phyloP scores from a whole-genome alignment of 192 early-diverging fungal genomes.

The Cetraspora pellucida region DNA sequence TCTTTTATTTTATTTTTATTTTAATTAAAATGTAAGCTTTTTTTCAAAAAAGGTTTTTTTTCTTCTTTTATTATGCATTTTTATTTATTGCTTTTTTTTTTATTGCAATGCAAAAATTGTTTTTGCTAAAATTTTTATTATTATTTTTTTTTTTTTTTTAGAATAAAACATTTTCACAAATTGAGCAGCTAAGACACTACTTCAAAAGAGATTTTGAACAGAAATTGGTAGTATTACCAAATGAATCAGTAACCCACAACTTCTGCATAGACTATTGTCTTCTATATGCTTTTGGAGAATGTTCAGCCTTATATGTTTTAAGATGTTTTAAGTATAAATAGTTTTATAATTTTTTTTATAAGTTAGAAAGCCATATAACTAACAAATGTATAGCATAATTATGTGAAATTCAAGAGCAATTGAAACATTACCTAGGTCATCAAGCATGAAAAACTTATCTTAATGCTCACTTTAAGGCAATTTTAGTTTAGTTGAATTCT shows the following conservation, averaged over 20 bases:
- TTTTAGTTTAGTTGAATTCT: background rate
- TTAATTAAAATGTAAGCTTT: no score
- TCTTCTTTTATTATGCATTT: no score
- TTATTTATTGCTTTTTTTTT: no score
- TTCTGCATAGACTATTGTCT: background rate
- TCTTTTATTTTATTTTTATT: no score
- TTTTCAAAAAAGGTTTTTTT: no score
- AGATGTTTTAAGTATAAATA: background rate
- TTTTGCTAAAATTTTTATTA: no score
- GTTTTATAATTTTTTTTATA: slow-evolving; percentile 6
- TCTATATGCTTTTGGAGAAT: background rate
- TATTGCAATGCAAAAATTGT: no score
- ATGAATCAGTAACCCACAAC: background rate
- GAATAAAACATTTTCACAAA: background rate
- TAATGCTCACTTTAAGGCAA: no score
- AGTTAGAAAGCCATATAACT: background rate
- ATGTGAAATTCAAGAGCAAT: background rate
- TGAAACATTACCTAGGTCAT: no score
- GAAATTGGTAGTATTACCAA: background rate
- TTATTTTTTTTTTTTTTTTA: background rate
- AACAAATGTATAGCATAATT: background rate
- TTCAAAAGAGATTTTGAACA: slow-evolving; percentile 1
- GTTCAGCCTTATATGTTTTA: background rate
- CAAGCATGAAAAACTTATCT: no score
- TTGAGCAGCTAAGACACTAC: background rate